Evolutionary conservation across 805 yeast genomes (phyloP).

Genomic region (Cyberlindnera sargentensis): DNA sequence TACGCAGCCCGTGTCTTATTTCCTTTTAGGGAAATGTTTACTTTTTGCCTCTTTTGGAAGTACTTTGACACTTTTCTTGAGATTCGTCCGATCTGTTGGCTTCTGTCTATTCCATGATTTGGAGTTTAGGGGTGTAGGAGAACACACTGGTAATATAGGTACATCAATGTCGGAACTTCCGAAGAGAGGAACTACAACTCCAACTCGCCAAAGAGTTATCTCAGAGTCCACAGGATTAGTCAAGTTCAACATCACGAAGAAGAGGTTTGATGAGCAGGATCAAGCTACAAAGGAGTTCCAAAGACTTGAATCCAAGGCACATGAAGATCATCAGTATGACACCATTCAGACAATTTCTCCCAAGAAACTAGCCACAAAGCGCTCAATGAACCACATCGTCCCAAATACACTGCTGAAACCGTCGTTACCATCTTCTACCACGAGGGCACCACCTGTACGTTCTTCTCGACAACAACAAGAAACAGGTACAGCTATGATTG

Average conservation of each 20-base stretch:
- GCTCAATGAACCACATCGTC: neutral
- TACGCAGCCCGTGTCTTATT: neutral
- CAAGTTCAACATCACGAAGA: slow-evolving; percentile 28
- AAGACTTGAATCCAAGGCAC: slow-evolving; percentile 6
- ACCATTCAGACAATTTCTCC: neutral
- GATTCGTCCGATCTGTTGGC: neutral
- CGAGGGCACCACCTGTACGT: neutral
- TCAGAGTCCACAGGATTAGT: slow-evolving; percentile 47
- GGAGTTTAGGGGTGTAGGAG: no score
- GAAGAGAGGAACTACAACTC: neutral
- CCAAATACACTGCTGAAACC: neutral
- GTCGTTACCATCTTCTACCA: neutral
- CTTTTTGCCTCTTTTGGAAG: neutral
- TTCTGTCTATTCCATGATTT: no score
- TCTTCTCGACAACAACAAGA: neutral
- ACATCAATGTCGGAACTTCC: neutral
- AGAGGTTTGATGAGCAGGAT: slow-evolving; percentile 9
- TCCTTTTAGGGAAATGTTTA: neutral
- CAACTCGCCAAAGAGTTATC: slow-evolving; percentile 31
- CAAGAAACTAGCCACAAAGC: slow-evolving; percentile 1
- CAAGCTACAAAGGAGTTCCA: slow-evolving; percentile 12
- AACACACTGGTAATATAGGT: no score
- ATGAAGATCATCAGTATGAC: neutral
- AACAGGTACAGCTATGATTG: slow-evolving; percentile 1
- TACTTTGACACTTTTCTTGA: neutral